These are phyloP conservation scores for Ceratocystis lukuohia DNA, from an alignment of 2,329 filamentous ascomycete species.

Conservation along the genomic window DNA sequence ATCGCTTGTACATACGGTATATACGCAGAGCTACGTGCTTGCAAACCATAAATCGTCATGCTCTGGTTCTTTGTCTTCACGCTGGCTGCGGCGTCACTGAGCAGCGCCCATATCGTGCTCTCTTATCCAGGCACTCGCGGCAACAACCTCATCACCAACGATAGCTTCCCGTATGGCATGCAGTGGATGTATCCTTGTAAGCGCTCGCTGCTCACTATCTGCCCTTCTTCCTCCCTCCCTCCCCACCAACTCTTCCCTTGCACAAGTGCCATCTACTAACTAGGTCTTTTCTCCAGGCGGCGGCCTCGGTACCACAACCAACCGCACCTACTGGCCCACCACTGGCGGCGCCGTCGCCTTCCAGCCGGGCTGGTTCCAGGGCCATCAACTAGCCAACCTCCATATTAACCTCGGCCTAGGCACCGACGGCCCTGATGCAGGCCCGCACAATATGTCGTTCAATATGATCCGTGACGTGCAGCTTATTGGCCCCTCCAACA, in stretches of 20 bases:
- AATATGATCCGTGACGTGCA: constrained; percentile 70
- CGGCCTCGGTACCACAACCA: constrained; percentile 60
- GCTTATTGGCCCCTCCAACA: constrained; percentile 66
- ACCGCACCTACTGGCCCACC: constrained; percentile 86
- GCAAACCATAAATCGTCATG: constrained; percentile 28
- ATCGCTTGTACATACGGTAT: too few relatives aligned
- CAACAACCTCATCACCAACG: constrained; percentile 70
- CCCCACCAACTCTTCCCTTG: constrained; percentile 12
- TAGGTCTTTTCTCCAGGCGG: constrained; percentile 47
- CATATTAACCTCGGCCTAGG: constrained; percentile 88
- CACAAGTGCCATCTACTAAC: constrained; percentile 14
- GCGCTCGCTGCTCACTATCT: constrained; percentile 25
- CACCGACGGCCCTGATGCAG: constrained; percentile 45
- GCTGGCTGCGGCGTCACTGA: constrained; percentile 36
- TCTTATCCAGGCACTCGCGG: constrained; percentile 79
- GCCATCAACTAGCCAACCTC: constrained; percentile 67
- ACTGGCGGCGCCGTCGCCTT: constrained; percentile 75
- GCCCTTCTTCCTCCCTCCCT: neutral
- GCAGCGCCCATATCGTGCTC: constrained; percentile 64
- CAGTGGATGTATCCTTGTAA: constrained; percentile 92
- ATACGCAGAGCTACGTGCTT: neutral
- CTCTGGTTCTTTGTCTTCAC: constrained; percentile 33
- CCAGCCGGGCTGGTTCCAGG: constrained; percentile 92
- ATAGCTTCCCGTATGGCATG: constrained; percentile 74
- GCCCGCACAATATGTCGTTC: constrained; percentile 77